Conservation (phyloP, 1,284 basidiomycete species). For the Exobasidium cylindrosporum region DNA sequence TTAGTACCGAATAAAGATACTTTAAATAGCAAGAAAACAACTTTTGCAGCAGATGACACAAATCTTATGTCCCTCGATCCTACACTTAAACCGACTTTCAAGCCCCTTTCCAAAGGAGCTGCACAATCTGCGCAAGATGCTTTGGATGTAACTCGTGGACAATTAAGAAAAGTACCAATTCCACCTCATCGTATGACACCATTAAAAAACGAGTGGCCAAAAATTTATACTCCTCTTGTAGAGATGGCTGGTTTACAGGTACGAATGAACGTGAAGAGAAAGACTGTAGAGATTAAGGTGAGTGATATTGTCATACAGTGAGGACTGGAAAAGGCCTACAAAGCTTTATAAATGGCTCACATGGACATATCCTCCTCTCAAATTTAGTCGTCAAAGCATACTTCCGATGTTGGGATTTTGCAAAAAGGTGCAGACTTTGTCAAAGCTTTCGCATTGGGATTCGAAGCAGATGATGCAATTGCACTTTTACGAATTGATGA, state of each 20-base stretch:
- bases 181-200: conserved; percentile 97
- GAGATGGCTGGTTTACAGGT: conserved; percentile 93
- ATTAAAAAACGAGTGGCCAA: conserved; percentile 94
- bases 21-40: not conserved
- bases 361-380: not conserved
- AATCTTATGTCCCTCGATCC: conserved; percentile 16
- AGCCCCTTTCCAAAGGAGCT: conserved; percentile 10
- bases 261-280: conserved; percentile 86
- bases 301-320: conserved; percentile 47
- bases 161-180: conserved; percentile 66
- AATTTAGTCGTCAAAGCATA: conserved; percentile 83
- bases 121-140: conserved; percentile 11
- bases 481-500: conserved; percentile 92
- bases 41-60: conserved; percentile 1
- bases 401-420: conserved; percentile 61
- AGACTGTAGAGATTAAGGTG: conserved; percentile 87
- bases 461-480: conserved; percentile 82
- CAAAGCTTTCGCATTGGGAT: conserved; percentile 89
- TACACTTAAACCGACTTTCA: conserved; percentile 13
- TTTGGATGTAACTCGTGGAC: conserved; percentile 14
- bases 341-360: too few species aligned
- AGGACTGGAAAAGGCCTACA: too few species aligned
- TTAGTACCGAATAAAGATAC: not conserved
- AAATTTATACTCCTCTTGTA: conserved; percentile 91
- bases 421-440: conserved; percentile 99